These are phyloP conservation scores for Lizonia empirigonia DNA, from an alignment of 2,329 filamentous ascomycete species.

Conservation along the genomic window DNA sequence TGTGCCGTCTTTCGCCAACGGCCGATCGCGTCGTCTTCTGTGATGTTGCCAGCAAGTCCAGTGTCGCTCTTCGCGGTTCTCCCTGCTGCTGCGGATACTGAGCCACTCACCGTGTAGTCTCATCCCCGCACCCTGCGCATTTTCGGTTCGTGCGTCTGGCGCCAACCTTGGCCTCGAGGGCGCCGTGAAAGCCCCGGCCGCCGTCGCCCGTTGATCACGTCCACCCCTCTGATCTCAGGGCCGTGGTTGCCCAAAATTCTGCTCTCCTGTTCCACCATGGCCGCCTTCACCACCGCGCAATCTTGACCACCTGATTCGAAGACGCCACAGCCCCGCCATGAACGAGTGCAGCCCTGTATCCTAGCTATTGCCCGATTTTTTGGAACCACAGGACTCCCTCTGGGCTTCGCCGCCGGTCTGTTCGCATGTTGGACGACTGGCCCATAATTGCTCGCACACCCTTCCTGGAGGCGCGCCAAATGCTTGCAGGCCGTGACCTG, in stretches of 20 bases:
- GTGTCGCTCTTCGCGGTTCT: constrained; percentile 3
- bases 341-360: constrained; percentile 11
- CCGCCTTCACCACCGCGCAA: constrained; percentile 17
- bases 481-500: constrained; percentile 33
- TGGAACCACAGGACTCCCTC: constrained; percentile 3
- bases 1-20: constrained; percentile 7
- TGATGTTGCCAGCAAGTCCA: constrained; percentile 14
- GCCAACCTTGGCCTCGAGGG: constrained; percentile 13
- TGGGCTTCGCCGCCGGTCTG: constrained; percentile 12
- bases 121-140: constrained; percentile 11
- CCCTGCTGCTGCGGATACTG: constrained; percentile 3
- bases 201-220: constrained; percentile 7
- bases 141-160: constrained; percentile 11
- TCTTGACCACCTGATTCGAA: constrained; percentile 8
- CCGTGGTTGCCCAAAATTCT: constrained; percentile 20
- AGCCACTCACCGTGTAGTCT: constrained; percentile 4
- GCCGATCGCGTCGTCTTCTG: constrained; percentile 14
- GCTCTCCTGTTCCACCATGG: constrained; percentile 16
- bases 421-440: constrained; percentile 18
- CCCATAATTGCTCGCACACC: constrained; percentile 23
- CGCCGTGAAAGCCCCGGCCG: background rate
- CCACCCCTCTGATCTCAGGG: constrained; percentile 11
- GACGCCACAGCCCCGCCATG: constrained; percentile 30
- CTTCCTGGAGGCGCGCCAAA: constrained; percentile 35
- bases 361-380: constrained; percentile 13